Base-by-base conservation (phyloP, 139 green algal genomes). In the Chlorella sp. region DNA sequence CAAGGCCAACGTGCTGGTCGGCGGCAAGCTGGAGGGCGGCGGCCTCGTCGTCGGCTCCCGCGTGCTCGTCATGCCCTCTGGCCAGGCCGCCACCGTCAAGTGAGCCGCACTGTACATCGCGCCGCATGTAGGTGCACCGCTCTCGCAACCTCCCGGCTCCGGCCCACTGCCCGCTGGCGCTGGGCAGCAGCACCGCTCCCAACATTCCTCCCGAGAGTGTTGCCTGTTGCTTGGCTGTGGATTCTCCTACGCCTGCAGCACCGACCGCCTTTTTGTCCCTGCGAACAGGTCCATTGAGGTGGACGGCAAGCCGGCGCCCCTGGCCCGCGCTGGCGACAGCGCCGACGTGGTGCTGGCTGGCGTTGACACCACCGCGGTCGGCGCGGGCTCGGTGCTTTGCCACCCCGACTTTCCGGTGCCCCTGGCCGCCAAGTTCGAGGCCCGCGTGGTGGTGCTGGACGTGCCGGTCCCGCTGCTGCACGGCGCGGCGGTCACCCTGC, bases 21-120 rank as follows among this genome's bases (percentile, higher is more conserved):
- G 87, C 9, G 94, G 94, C 62, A 98, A 98, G 86, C 40, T 98
- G 41, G 93, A 97, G 87, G 79, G 58, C 3, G 93, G 93, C 9
- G 91, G 81, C 9, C 48, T 94, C 76, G 60, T 73, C 38, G 31
- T 71, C 0, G 93, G 93, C 5, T 86, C 67, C 14, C 72, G 76
- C 43, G 85, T 98, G 42, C 61, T 92, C 50, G 71, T 97, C 38
- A 82, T 94, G 85, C 93, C 93, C 0, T 82, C 78, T 6, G 71
- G 59, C 8, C 72, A 88, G 38, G 19, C 45, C 12, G 86, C 71
- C 64, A 87, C 79, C 3, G 87, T 94, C 19, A 83, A 89, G 62
- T 81, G 63, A 73, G 63, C 4, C 84, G 67, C 68, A 78, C 4
- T 75, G n/a, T n/a, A n/a, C n/a, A n/a, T n/a, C n/a, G n/a, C n/a